phyloP scores from a whole-genome alignment of 2,329 filamentous ascomycete species.

The Pyricularia sp. region DNA sequence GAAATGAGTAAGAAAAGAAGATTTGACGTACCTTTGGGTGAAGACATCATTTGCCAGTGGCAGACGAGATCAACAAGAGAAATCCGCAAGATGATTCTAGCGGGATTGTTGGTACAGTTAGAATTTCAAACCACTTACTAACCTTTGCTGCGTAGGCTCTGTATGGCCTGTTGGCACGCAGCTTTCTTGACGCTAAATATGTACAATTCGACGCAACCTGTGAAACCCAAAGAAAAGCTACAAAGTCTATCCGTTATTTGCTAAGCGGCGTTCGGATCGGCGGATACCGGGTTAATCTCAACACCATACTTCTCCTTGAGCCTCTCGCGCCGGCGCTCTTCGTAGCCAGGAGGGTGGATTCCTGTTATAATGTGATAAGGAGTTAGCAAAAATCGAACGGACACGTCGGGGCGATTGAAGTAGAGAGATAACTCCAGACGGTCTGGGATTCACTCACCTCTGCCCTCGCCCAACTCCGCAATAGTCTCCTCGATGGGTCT shows the following conservation, averaged over 20 bases:
- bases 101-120: constrained; percentile 3
- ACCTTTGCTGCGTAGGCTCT: not conserved
- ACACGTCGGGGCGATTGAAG: not conserved
- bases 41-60: not conserved
- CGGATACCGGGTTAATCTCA: constrained; percentile 62
- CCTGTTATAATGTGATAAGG: constrained; percentile 36
- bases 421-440: not conserved
- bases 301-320: constrained; percentile 83
- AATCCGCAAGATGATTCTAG: not conserved
- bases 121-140: not conserved
- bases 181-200: constrained; percentile 5
- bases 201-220: constrained; percentile 5
- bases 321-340: constrained; percentile 71
- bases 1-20: not conserved
- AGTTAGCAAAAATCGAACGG: constrained; percentile 11
- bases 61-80: not conserved
- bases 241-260: not conserved
- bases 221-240: not conserved
- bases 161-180: not conserved
- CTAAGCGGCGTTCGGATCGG: constrained; percentile 25
- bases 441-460: constrained; percentile 46
- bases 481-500: constrained; percentile 72
- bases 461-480: constrained; percentile 73
- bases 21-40: constrained; percentile 1
- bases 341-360: constrained; percentile 72